phyloP scores from a whole-genome alignment of 2,329 filamentous ascomycete genomes.

The Neofusicoccum ribis region DNA sequence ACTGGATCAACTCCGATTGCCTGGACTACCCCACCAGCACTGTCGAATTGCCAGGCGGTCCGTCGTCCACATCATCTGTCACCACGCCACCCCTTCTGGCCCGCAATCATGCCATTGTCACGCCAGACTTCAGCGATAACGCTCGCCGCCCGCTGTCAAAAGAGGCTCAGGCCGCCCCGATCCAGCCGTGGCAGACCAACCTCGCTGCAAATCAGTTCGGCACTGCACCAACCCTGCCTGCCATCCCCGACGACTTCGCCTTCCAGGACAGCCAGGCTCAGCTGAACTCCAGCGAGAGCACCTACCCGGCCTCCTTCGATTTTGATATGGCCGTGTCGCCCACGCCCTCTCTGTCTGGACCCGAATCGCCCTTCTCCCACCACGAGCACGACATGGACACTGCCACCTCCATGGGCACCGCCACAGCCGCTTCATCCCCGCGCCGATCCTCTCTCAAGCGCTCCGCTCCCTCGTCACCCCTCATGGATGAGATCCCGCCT shows the following conservation, averaged over 20 bases:
- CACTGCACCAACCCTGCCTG: conserved; percentile 6
- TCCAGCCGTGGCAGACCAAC: conserved; percentile 15
- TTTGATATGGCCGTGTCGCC: conserved; percentile 27
- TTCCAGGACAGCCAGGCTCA: background rate
- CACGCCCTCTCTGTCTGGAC: conserved; percentile 36
- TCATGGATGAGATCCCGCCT: conserved; percentile 27
- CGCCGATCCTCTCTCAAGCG: conserved; percentile 28
- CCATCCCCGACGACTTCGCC: conserved; percentile 15
- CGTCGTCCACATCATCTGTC: conserved; percentile 10
- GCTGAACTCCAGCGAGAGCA: background rate
- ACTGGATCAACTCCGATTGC: conserved; percentile 33
- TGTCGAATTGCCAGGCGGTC: conserved; percentile 25
- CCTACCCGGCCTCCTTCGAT: conserved; percentile 17
- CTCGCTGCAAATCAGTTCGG: conserved; percentile 16
- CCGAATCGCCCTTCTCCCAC: conserved; percentile 32
- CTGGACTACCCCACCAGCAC: conserved; percentile 31
- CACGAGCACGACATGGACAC: conserved; percentile 19
- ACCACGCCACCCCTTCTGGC: conserved; percentile 23
- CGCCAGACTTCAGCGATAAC: conserved; percentile 12
- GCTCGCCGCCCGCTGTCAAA: conserved; percentile 14
- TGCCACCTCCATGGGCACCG: background rate
- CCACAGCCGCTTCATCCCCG: conserved; percentile 14
- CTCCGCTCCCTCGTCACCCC: conserved; percentile 29
- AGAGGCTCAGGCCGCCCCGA: conserved; percentile 18
- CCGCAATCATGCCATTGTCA: conserved; percentile 17